phyloP scores from a whole-genome alignment of 139 green algal species.

The Coelastrella sp. region DNA sequence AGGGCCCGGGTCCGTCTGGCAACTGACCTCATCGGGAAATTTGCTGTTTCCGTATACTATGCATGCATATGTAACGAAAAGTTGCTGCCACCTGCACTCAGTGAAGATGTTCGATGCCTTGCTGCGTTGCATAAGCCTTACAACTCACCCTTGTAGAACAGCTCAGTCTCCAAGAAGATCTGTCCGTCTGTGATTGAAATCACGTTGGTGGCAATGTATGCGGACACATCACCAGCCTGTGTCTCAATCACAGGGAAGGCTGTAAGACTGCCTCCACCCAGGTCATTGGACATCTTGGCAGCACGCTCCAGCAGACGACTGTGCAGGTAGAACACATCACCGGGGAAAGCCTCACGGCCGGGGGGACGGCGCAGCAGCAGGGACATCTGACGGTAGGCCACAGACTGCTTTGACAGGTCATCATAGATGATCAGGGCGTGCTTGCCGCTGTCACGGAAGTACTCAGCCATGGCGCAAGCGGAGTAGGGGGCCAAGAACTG shows the following conservation, averaged over 20 bases:
- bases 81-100: no score
- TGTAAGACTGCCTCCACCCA: slow-evolving; percentile 83
- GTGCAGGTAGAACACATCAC: slow-evolving; percentile 95
- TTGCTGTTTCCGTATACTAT: no score
- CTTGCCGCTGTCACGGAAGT: slow-evolving; percentile 84
- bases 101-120: no score
- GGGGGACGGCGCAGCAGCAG: slow-evolving; percentile 90
- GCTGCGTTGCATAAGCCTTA: background rate
- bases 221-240: slow-evolving; percentile 82
- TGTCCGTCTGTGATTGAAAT: slow-evolving; percentile 95
- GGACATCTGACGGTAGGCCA: slow-evolving; percentile 95
- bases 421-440: no score
- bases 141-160: slow-evolving; percentile 79
- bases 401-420: no score
- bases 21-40: no score
- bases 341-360: slow-evolving; percentile 91
- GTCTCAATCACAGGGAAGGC: slow-evolving; percentile 93
- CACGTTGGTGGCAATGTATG: slow-evolving; percentile 95
- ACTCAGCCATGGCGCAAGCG: slow-evolving; percentile 88
- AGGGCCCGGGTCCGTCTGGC: no score
- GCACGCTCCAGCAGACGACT: slow-evolving; percentile 87
- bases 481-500: no score
- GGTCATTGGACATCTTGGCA: no score
- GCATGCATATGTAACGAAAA: no score
- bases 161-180: slow-evolving; percentile 93